A percentile compares a stretch with the other conserved stretches of the same genome.
Evolutionary conservation across 352 stramenopile genomes (phyloP).

Genomic region (Phytophthora cactorum): DNA sequence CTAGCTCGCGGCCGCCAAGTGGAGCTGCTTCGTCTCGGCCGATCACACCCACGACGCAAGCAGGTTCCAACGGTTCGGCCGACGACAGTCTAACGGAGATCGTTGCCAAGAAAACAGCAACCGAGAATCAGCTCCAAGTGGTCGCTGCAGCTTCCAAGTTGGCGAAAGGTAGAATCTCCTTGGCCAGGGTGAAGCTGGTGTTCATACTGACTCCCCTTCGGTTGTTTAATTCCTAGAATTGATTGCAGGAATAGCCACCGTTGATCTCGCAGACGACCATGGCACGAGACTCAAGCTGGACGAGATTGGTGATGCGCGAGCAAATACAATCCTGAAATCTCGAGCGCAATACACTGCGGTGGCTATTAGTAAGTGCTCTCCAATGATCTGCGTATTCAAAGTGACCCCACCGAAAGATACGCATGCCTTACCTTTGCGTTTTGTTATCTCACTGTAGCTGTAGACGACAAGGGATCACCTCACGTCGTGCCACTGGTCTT

Average conservation of each 20-base stretch:
- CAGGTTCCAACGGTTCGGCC: slow-evolving; percentile 1
- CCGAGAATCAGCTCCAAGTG: slow-evolving; percentile 62
- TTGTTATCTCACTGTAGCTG: slow-evolving; percentile 20
- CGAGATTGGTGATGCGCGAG: slow-evolving; percentile 38
- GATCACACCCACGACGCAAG: slow-evolving; percentile 22
- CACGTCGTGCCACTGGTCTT: slow-evolving; percentile 47
- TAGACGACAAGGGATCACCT: slow-evolving; percentile 42
- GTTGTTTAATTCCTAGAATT: slow-evolving; percentile 45
- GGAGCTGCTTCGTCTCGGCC: slow-evolving; percentile 18
- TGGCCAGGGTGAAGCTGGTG: not conserved
- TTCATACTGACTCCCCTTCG: not conserved
- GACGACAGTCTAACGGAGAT: slow-evolving; percentile 36
- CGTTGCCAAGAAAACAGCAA: slow-evolving; percentile 41
- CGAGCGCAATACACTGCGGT: slow-evolving; percentile 58
- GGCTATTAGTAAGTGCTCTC: slow-evolving; percentile 52
- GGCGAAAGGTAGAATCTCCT: slow-evolving; percentile 49
- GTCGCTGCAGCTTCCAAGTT: slow-evolving; percentile 50
- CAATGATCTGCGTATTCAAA: not conserved
- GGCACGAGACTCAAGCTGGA: slow-evolving; percentile 57
- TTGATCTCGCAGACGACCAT: slow-evolving; percentile 64
- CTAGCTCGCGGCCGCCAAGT: slow-evolving; percentile 28
- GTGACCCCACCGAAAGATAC: not conserved
- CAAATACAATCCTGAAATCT: slow-evolving; percentile 50
- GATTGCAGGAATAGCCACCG: slow-evolving; percentile 34
- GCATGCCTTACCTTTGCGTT: slow-evolving; percentile 1